A percentile compares a stretch with the other conserved stretches of the same genome.
Evolutionary conservation across 2,329 filamentous ascomycete species (phyloP).

Genomic region (Leptosphaerulina australis): DNA sequence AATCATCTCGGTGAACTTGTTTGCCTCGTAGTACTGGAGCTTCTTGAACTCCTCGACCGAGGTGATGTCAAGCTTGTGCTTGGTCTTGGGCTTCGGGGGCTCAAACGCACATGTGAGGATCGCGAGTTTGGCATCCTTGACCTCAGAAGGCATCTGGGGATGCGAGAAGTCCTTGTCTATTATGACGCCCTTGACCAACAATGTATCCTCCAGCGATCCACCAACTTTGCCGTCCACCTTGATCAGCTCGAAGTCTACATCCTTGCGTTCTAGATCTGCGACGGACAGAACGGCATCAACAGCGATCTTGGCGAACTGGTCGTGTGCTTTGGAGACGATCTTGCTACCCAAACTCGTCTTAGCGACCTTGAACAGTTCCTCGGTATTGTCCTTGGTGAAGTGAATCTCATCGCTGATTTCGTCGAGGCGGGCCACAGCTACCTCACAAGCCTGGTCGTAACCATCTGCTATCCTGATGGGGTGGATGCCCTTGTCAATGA

Average conservation of each 20-base stretch:
- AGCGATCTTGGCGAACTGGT: constrained; percentile 96
- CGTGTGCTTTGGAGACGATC: constrained; percentile 98
- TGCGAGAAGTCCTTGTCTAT: constrained; percentile 99
- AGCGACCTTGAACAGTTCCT: constrained; percentile 91
- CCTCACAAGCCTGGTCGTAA: constrained; percentile 96
- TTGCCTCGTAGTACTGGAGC: constrained; percentile 90
- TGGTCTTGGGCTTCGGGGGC: constrained; percentile 98
- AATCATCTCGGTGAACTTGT: constrained; percentile 99
- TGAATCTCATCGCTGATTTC: constrained; percentile 89
- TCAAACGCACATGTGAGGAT: constrained; percentile 98
- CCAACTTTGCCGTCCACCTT: constrained; percentile 99
- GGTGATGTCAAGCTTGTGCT: constrained; percentile 98
- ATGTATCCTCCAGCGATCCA: constrained; percentile 87
- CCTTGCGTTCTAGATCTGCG: constrained; percentile 91
- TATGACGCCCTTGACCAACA: constrained; percentile 97
- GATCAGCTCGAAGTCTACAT: constrained; percentile 98
- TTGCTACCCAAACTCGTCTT: constrained; percentile 97
- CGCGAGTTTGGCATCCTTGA: constrained; percentile 93
- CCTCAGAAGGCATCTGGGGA: constrained; percentile 97
- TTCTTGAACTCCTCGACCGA: constrained; percentile 98
- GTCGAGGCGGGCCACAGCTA: constrained; percentile 90
- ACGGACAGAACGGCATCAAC: constrained; percentile 97
- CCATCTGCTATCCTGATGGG: constrained; percentile 98
- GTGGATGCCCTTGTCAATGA: constrained; percentile 99
- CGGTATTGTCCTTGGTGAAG: constrained; percentile 78